phyloP scores from a whole-genome alignment of 495 filamentous ascomycete genomes.

The Podospora sp. region DNA sequence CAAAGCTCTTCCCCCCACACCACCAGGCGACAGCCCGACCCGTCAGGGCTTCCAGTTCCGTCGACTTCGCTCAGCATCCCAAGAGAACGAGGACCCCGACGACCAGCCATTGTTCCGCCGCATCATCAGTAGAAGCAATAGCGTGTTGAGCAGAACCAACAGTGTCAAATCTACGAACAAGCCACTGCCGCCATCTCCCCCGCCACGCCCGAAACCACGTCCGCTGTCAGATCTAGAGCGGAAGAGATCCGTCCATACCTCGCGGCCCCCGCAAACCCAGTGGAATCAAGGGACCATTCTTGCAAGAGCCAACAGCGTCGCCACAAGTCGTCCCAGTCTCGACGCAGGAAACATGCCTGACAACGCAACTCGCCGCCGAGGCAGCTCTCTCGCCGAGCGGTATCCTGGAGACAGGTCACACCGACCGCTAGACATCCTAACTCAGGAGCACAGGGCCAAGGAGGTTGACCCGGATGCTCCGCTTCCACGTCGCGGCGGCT shows the following conservation, averaged over 20 bases:
- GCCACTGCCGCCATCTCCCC: conserved; percentile 20
- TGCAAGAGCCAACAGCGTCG: conserved; percentile 32
- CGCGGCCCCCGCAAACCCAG: conserved; percentile 28
- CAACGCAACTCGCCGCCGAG: conserved; percentile 21
- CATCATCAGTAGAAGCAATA: conserved; percentile 28
- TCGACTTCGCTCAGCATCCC: conserved; percentile 10
- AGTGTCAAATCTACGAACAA: conserved; percentile 21
- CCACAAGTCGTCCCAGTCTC: conserved; percentile 26
- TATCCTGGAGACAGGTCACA: conserved; percentile 28
- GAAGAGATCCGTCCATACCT: conserved; percentile 27
- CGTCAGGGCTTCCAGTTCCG: conserved; percentile 13
- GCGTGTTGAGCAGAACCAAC: conserved; percentile 26
- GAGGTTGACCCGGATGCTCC: conserved; percentile 13
- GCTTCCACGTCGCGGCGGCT: conserved; percentile 47
- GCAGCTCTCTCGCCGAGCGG: conserved; percentile 30
- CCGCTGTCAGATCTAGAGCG: conserved; percentile 22
- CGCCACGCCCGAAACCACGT: conserved; percentile 13
- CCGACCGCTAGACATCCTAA: conserved; percentile 21
- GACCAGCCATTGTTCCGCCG: conserved; percentile 26
- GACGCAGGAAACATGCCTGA: conserved; percentile 6
- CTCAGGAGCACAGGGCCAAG: conserved; percentile 23
- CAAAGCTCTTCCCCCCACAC: conserved; percentile 31
- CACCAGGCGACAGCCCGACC: conserved; percentile 36
- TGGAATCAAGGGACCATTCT: conserved; percentile 38
- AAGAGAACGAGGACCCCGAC: conserved; percentile 17